Percentiles rank a stretch among this genome's conserved stretches.
Evolutionary conservation across 345 rosid species (phyloP).

Genomic region (Corchorus olitorius): DNA sequence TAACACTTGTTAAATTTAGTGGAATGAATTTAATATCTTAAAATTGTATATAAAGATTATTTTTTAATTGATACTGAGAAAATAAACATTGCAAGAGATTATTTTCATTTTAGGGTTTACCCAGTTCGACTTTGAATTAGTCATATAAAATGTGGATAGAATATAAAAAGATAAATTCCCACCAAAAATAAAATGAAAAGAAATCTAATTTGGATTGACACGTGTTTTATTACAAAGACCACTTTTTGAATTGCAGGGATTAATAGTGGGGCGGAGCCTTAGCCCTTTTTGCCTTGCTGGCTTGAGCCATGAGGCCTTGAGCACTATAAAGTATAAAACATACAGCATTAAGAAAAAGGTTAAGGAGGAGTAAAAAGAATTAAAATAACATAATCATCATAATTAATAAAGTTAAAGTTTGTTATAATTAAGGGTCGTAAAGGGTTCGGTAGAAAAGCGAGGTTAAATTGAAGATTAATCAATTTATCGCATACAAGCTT

Average conservation of each 20-base stretch:
- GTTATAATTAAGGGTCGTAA: background rate
- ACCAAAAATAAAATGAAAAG: no score
- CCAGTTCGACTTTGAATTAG: no score
- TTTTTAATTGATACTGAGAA: no score
- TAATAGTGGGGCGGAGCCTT: no score
- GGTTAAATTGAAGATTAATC: background rate
- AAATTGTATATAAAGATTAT: no score
- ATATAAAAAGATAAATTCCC: no score
- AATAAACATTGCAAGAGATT: no score
- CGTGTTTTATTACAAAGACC: background rate
- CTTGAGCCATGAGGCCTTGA: background rate
- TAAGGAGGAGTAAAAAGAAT: background rate
- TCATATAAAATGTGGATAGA: no score
- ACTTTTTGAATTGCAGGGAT: background rate
- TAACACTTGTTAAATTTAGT: no score
- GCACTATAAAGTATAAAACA: background rate
- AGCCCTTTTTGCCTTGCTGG: no score
- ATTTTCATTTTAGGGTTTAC: no score
- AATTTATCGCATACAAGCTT: background rate
- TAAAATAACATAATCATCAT: background rate
- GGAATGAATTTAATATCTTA: no score
- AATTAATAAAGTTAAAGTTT: background rate
- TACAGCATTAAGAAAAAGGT: background rate
- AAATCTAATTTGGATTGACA: background rate
- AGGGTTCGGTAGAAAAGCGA: background rate